Conservation (phyloP, 345 rosid species). For the Euphorbia peplus region DNA sequence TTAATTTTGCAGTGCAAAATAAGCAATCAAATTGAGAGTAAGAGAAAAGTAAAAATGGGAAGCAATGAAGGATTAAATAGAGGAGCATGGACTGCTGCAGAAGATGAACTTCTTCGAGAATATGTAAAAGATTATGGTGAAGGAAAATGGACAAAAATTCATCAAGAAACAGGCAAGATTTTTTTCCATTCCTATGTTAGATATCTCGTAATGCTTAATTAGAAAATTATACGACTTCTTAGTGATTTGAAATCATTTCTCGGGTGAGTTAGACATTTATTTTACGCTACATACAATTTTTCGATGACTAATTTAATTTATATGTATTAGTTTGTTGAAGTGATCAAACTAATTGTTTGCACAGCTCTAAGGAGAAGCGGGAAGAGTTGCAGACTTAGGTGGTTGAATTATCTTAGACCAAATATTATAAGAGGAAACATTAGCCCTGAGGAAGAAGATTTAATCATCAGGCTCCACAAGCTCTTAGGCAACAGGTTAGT, state of each 20-base stretch:
- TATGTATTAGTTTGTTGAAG: neutral
- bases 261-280: too few species aligned
- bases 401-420: slow-evolving; percentile 43
- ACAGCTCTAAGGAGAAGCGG: slow-evolving; percentile 25
- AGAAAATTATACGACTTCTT: too few species aligned
- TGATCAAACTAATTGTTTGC: neutral
- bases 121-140: slow-evolving; percentile 16
- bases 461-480: slow-evolving; percentile 31
- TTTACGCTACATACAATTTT: too few species aligned
- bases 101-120: slow-evolving; percentile 2
- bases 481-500: slow-evolving; percentile 18
- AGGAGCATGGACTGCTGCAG: slow-evolving; percentile 11
- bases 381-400: slow-evolving; percentile 42
- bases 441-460: slow-evolving; percentile 38
- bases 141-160: slow-evolving; percentile 14
- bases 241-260: too few species aligned
- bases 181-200: too few species aligned
- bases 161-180: slow-evolving; percentile 9
- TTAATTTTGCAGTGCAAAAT: too few species aligned
- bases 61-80: slow-evolving; percentile 11
- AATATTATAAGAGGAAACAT: slow-evolving; percentile 44
- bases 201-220: too few species aligned
- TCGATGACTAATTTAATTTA: neutral
- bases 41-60: neutral
- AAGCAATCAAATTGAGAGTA: neutral